These are phyloP conservation scores for Clavariopsis aquatica DNA, from an alignment of 495 filamentous ascomycete species.

Conservation along the genomic window DNA sequence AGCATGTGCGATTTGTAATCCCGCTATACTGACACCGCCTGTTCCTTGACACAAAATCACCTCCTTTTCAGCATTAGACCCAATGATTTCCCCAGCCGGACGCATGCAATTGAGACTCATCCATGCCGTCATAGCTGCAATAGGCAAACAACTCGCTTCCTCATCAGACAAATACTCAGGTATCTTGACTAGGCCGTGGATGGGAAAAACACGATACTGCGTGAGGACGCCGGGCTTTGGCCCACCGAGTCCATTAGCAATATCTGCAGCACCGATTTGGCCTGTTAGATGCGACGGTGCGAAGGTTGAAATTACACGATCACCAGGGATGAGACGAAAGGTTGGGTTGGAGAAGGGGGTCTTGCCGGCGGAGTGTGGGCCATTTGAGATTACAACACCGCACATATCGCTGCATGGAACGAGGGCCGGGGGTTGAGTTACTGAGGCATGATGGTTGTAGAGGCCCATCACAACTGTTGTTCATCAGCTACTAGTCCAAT, in stretches of 20 bases:
- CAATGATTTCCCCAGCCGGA: conserved; percentile 45
- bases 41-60: conserved; percentile 52
- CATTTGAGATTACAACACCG: conserved; percentile 44
- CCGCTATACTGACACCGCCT: conserved; percentile 48
- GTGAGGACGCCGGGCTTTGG: conserved; percentile 47
- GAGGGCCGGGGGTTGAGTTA: conserved; percentile 42
- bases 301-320: conserved; percentile 51
- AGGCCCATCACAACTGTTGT: conserved; percentile 56
- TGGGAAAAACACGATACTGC: conserved; percentile 50
- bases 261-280: conserved; percentile 42
- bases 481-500: neutral
- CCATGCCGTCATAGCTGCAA: conserved; percentile 53
- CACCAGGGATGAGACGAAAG: conserved; percentile 42
- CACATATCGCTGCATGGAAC: conserved; percentile 53
- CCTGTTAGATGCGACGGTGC: conserved; percentile 49
- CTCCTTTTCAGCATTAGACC: conserved; percentile 23
- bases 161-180: conserved; percentile 48
- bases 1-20: conserved; percentile 47
- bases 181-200: conserved; percentile 44
- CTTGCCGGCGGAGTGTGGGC: conserved; percentile 20
- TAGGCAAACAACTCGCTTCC: conserved; percentile 49
- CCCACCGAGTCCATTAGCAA: conserved; percentile 43
- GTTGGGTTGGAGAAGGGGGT: conserved; percentile 24
- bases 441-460: conserved; percentile 57
- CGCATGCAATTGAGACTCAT: conserved; percentile 50